Base-by-base conservation (phyloP, 2,329 filamentous ascomycete species). In the Ceratocystis papillata region DNA sequence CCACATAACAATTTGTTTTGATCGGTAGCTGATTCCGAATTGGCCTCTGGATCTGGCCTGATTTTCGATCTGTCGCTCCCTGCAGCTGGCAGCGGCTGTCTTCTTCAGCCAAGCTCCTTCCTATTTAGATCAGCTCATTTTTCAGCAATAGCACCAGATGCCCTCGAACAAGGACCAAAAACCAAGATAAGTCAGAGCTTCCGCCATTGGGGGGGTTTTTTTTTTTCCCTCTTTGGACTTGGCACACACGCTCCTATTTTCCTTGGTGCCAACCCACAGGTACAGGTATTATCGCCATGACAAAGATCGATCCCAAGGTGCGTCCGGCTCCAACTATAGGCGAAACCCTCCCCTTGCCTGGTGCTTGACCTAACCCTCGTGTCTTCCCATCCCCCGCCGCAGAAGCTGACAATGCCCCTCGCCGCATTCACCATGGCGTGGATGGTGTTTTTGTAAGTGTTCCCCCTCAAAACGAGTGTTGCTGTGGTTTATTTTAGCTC, bases 391-490 rank as follows among this genome's bases (percentile, higher is more conserved):
- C 25, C 20, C 46, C 44, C 17, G 10, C 50, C 20, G 25, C 5
- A 20, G 55, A 22, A 22, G 46, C 8, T 82, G 66, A 78, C 79
- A 67, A 79, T 79, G 64, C 80, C 80, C 7, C 72, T 79, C 25
- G 80, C 80, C 20, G 80, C 80, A 48, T 81, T 81, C 68, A 79
- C 78, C 20, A 83, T 83, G 80, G 80, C 80, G 2, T 74, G 76
- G 60, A 71, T 82, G 12, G 73, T 82, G 25, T 79, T 82, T 67
- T 78, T 78, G 74, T 79, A 73, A 70, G 75, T 67, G 61, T 33
- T 59, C 5, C 25, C 17, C 53, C 6, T 8, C 46, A 50, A 20
- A 5, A 22, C 17, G 10, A 7, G 8, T 3, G 3, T 3, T 53
- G 45, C 2, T 7, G 59, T 50, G 30, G 67, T 44, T 15, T 57